Conservation (phyloP, 169 alveolate species). For the Plasmodium chabaudi region DNA sequence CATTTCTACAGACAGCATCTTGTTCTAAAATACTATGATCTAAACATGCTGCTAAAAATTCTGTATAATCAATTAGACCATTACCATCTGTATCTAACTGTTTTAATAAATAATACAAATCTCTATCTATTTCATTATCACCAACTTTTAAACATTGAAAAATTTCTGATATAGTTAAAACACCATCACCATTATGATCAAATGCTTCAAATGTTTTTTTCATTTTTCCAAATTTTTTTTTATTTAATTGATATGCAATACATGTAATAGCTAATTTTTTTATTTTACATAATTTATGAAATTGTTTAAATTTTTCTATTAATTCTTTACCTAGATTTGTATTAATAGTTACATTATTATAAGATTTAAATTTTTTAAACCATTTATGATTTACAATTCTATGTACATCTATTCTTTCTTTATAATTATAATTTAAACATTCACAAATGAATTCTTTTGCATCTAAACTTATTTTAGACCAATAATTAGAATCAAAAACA, state of each 20-base stretch:
- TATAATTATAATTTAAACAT: conserved; percentile 89
- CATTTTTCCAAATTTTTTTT: conserved; percentile 91
- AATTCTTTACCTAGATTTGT: conserved; percentile 79
- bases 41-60: conserved; percentile 95
- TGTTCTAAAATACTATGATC: conserved; percentile 90
- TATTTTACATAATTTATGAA: conserved; percentile 90
- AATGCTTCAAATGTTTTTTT: conserved; percentile 91
- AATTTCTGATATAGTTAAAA: conserved; percentile 82
- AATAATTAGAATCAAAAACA: conserved; percentile 91
- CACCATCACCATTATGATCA: conserved; percentile 95
- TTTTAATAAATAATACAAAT: conserved; percentile 81
- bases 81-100: conserved; percentile 92
- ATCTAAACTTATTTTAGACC: conserved; percentile 90
- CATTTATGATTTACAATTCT: conserved; percentile 95
- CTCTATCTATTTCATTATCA: conserved; percentile 82
- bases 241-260: conserved; percentile 93
- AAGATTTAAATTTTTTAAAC: conserved; percentile 81
- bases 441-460: conserved; percentile 92
- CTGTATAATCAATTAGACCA: conserved; percentile 95
- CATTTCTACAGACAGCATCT: conserved; percentile 91
- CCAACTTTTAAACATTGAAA: conserved; percentile 79
- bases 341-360: conserved; percentile 36
- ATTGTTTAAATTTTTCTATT: conserved; percentile 89
- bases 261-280: conserved; percentile 95
- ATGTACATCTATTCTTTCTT: conserved; percentile 90